These are phyloP conservation scores for Aspergillus unguis DNA, from an alignment of 2,329 filamentous ascomycete species.

Conservation along the genomic window DNA sequence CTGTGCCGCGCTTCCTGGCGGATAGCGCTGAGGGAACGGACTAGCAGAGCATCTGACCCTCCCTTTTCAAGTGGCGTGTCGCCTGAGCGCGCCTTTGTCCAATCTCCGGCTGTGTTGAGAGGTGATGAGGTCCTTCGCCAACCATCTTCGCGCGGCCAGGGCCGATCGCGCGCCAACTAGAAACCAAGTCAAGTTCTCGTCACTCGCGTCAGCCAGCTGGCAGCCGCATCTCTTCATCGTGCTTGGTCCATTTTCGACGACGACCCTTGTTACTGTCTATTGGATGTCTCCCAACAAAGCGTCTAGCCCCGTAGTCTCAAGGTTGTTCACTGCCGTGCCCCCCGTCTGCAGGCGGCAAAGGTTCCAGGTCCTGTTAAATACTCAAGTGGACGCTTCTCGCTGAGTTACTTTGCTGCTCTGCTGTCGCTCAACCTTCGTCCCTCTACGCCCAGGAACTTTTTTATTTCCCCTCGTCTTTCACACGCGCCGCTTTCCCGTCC, in stretches of 20 bases:
- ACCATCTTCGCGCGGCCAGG: constrained; percentile 29
- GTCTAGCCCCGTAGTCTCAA: constrained; percentile 8
- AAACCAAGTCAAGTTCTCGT: constrained; percentile 16
- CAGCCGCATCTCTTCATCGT: constrained; percentile 21
- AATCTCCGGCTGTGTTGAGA: not conserved
- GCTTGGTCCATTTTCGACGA: constrained; percentile 10
- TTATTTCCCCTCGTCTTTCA: constrained; percentile 5
- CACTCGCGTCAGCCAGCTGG: constrained; percentile 25
- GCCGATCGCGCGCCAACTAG: constrained; percentile 40
- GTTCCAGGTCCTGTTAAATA: constrained; percentile 10
- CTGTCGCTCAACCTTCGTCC: constrained; percentile 19
- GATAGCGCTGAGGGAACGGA: constrained; percentile 11
- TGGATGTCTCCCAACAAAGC: constrained; percentile 6
- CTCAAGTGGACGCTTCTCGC: constrained; percentile 14
- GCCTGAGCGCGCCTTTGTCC: constrained; percentile 29
- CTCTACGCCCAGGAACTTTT: constrained; percentile 12
- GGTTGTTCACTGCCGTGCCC: constrained; percentile 2
- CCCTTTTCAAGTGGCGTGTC: constrained; percentile 25
- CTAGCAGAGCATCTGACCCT: constrained; percentile 16
- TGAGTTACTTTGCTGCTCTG: constrained; percentile 6
- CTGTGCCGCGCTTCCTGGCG: constrained; percentile 25
- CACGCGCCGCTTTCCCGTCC: constrained; percentile 1
- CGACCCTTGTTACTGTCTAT: constrained; percentile 9
- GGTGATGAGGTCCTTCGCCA: constrained; percentile 13
- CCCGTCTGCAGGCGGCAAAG: constrained; percentile 17